Conservation (phyloP, 352 stramenopile genomes). For the Globisporangium recalcitrans region DNA sequence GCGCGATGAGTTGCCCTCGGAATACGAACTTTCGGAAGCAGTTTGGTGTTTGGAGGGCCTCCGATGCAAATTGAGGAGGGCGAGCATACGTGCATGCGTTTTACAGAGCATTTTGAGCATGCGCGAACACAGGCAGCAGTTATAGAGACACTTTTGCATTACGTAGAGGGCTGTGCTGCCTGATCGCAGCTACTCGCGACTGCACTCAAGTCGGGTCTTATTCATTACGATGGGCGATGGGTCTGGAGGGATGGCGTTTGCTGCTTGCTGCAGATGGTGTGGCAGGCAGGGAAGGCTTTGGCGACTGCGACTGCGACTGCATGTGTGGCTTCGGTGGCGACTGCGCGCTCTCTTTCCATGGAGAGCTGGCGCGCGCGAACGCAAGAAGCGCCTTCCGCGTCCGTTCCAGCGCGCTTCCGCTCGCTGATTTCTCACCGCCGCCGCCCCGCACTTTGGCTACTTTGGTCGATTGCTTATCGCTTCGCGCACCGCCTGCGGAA, state of each 20-base stretch:
- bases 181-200: not conserved
- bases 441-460: no score
- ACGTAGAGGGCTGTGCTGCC: no score
- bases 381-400: not conserved
- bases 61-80: not conserved
- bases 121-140: no score
- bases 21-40: not conserved
- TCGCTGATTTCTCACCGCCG: not conserved
- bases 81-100: not conserved
- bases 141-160: no score
- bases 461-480: not conserved
- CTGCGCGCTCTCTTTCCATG: not conserved
- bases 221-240: conserved; percentile 6
- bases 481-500: not conserved
- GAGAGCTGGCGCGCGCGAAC: not conserved
- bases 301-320: no score
- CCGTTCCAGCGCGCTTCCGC: not conserved
- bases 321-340: no score
- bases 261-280: not conserved
- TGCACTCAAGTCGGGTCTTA: conserved; percentile 2
- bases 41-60: not conserved
- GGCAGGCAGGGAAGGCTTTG: not conserved
- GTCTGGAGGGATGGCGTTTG: not conserved
- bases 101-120: no score
- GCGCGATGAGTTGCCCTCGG: not conserved